Evolutionary conservation across 23 red algal species (phyloP).

Genomic region (Gracilaria domingensis): DNA sequence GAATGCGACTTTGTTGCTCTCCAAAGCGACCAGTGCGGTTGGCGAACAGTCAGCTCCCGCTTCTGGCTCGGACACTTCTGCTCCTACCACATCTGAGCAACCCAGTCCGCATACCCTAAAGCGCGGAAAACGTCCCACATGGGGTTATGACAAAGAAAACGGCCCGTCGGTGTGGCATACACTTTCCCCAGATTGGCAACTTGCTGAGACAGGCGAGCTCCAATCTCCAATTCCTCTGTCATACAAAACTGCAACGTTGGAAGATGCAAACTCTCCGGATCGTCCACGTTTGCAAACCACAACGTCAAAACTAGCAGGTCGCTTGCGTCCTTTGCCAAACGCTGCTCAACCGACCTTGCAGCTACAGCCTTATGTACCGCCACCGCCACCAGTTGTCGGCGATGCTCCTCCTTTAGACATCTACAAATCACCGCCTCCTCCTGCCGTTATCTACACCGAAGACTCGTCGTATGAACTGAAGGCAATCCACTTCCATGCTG

Average conservation of each 20-base stretch:
- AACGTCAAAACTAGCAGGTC: neutral
- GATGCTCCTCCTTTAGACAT: constrained; percentile 79
- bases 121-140: constrained; percentile 13
- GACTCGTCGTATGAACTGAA: constrained; percentile 33
- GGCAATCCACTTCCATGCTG: constrained; percentile 66
- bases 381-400: constrained; percentile 69
- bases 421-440: constrained; percentile 38
- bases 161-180: constrained; percentile 52
- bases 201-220: constrained; percentile 10
- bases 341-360: constrained; percentile 40
- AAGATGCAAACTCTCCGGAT: constrained; percentile 2
- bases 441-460: constrained; percentile 37
- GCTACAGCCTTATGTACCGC: constrained; percentile 63
- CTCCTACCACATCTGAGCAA: neutral
- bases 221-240: constrained; percentile 70
- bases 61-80: too few relatives aligned
- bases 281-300: constrained; percentile 49
- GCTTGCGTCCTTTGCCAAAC: constrained; percentile 37
- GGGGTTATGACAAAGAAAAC: constrained; percentile 44
- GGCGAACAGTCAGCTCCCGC: neutral
- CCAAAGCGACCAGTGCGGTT: neutral
- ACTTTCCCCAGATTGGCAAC: constrained; percentile 45
- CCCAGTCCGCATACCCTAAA: constrained; percentile 3
- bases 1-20: neutral
- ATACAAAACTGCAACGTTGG: constrained; percentile 35